These are phyloP conservation scores for Castanea crenata DNA, from an alignment of 306 rosid genomes.

Conservation along the genomic window DNA sequence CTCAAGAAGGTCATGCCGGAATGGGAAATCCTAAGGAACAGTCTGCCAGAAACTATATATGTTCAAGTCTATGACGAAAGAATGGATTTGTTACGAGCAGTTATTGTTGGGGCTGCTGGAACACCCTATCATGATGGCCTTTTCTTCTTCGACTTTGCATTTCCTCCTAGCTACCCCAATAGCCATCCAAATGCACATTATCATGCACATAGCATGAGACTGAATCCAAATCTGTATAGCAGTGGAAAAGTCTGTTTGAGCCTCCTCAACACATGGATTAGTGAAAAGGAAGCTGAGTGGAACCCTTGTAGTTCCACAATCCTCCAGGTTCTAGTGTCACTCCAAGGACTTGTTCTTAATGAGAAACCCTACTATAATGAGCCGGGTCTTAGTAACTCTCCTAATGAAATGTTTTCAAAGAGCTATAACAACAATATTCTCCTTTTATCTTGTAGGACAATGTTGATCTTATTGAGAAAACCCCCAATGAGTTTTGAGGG, in stretches of 20 bases:
- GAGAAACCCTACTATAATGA: slow-evolving; percentile 1
- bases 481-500: not conserved
- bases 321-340: not conserved
- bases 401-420: not conserved
- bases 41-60: not conserved
- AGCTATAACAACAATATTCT: not conserved
- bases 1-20: not conserved
- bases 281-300: not conserved
- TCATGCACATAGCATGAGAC: not conserved
- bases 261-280: slow-evolving; percentile 3
- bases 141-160: not conserved
- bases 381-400: not conserved
- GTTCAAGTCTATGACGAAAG: not conserved
- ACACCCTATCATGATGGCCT: slow-evolving; percentile 10
- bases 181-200: not conserved
- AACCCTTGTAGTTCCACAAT: not conserved
- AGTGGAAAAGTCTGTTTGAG: not conserved
- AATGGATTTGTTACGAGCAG: slow-evolving; percentile 1
- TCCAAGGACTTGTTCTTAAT: slow-evolving; percentile 6
- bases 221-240: not conserved
- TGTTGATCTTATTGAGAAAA: not conserved
- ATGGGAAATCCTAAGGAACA: not conserved
- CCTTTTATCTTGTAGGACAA: not conserved
- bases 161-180: not conserved
- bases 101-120: not conserved